Evolutionary conservation across 2,329 filamentous ascomycete genomes (phyloP).

Genomic region (Neophaeococcomyces mojaviensis): DNA sequence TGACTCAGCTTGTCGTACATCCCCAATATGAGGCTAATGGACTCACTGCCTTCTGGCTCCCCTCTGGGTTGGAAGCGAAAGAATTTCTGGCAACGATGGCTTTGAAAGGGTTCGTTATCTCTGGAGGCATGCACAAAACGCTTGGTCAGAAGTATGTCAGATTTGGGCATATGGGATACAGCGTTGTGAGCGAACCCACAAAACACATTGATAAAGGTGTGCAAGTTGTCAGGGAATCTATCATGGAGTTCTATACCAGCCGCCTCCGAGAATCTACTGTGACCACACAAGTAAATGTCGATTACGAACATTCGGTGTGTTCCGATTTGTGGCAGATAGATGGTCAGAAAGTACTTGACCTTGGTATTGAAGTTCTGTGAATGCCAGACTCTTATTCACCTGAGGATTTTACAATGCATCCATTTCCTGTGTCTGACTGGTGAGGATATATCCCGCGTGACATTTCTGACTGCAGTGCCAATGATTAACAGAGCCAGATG

Average conservation of each 20-base stretch:
- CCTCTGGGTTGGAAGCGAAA: slow-evolving; percentile 68
- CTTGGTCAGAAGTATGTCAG: slow-evolving; percentile 88
- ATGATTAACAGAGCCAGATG: no score
- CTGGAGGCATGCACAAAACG: slow-evolving; percentile 90
- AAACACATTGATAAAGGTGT: slow-evolving; percentile 78
- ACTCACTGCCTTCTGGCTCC: slow-evolving; percentile 95
- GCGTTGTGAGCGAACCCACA: slow-evolving; percentile 69
- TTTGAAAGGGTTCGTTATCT: slow-evolving; percentile 85
- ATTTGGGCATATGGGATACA: slow-evolving; percentile 97
- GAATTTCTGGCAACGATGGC: slow-evolving; percentile 76
- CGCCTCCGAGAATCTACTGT: no score
- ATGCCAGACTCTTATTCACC: no score
- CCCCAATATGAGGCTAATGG: slow-evolving; percentile 87
- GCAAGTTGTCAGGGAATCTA: slow-evolving; percentile 62
- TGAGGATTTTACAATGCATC: no score
- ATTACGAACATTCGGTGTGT: no score
- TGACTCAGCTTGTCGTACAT: slow-evolving; percentile 76
- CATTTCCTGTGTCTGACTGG: no score
- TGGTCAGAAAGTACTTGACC: no score
- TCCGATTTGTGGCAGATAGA: no score
- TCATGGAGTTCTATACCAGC: slow-evolving; percentile 71
- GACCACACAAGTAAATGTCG: no score
- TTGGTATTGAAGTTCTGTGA: no score
- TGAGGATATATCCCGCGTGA: no score
- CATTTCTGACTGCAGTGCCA: no score